phyloP scores from a whole-genome alignment of 495 filamentous ascomycete genomes.

The Penicillium soppii region DNA sequence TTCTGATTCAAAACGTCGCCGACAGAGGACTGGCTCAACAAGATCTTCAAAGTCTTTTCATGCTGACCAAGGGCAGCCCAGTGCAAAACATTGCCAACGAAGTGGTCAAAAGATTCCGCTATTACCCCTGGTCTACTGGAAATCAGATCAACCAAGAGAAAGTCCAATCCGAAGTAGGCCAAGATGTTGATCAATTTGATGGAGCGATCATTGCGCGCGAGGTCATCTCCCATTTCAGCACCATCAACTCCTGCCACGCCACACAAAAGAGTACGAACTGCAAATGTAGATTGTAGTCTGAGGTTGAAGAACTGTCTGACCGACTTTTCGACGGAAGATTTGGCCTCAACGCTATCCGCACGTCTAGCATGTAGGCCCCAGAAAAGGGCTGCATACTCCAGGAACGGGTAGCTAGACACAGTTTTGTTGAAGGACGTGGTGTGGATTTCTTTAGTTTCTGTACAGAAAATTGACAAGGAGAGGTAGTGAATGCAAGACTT shows the following conservation, averaged over 20 bases:
- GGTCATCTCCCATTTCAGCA: not conserved
- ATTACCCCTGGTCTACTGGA: not conserved
- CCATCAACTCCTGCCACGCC: not conserved
- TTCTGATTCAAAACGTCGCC: not conserved
- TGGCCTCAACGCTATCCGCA: not conserved
- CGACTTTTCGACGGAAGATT: not conserved
- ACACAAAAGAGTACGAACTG: not conserved
- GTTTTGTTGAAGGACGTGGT: not conserved
- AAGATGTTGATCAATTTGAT: not conserved
- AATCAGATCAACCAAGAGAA: not conserved
- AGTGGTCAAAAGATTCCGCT: not conserved
- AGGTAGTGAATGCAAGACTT: conserved; percentile 1
- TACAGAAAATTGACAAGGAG: not conserved
- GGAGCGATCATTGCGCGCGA: not conserved
- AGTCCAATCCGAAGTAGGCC: conserved; percentile 1
- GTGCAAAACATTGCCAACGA: conserved; percentile 2
- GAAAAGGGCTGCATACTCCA: not conserved
- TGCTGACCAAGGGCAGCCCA: conserved; percentile 3
- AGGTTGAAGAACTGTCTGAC: not conserved
- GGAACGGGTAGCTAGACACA: not conserved
- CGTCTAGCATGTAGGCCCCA: conserved; percentile 2
- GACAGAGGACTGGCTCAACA: not conserved
- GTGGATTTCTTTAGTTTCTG: not conserved
- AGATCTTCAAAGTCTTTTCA: not conserved
- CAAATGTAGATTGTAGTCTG: not conserved